Conservation (phyloP, 208 protist genomes). For the Acanthamoeba quina region DNA sequence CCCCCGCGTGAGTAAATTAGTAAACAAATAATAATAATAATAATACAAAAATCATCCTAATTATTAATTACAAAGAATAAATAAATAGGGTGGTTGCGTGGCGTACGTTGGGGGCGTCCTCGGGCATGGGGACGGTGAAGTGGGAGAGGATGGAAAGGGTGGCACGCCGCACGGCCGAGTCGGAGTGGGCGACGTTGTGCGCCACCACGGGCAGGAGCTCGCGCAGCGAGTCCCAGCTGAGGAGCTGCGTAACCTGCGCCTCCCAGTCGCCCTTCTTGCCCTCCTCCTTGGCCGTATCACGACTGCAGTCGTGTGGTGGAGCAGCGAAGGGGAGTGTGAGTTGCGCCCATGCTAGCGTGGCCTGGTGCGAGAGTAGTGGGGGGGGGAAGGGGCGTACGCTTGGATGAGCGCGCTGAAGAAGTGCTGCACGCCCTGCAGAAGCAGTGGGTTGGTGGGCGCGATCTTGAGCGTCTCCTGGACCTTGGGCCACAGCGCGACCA, state of each 20-base stretch:
- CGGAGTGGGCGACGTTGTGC: slow-evolving; percentile 37
- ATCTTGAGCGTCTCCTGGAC: slow-evolving; percentile 33
- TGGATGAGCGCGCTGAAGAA: slow-evolving; percentile 39
- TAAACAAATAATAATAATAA: not conserved
- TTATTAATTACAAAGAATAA: not conserved
- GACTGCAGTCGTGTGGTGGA: not conserved
- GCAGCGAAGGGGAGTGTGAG: no score
- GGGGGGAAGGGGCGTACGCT: slow-evolving; percentile 28
- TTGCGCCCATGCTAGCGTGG: not conserved
- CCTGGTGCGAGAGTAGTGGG: not conserved
- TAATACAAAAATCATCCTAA: not conserved
- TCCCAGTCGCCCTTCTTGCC: slow-evolving; percentile 39
- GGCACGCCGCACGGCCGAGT: not conserved
- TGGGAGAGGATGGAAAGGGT: slow-evolving; percentile 61
- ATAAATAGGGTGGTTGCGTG: not conserved
- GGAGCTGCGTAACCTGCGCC: slow-evolving; percentile 5
- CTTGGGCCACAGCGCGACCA: not conserved
- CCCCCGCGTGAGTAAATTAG: not conserved
- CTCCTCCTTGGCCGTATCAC: slow-evolving; percentile 31
- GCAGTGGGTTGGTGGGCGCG: not conserved
- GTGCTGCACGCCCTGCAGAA: slow-evolving; percentile 57
- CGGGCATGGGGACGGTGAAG: slow-evolving; percentile 58
- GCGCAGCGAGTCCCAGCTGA: slow-evolving; percentile 56
- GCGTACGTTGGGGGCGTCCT: slow-evolving; percentile 37
- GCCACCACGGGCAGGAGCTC: not conserved